Evolutionary conservation across 805 yeast species (phyloP), one percentile per base, ranked within the genome.

Genomic region (Kluyveromyces lactis): DNA sequence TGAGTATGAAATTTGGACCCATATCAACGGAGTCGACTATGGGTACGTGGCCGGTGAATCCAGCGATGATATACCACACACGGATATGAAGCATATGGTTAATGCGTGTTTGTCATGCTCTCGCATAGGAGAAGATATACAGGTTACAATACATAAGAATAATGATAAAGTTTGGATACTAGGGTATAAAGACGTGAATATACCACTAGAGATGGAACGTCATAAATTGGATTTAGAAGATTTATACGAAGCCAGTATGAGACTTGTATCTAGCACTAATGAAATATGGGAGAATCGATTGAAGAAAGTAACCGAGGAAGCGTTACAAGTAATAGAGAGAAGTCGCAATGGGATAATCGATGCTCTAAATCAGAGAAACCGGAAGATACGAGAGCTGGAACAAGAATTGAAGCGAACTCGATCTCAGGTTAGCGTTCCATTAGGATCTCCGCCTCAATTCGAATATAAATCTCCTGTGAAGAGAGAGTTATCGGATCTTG

Each of bases 321-420:
- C 37, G 4, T 19, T 34, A 5, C 18, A 13, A 18, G n/a, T 34
- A 7, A 5, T 34, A 9, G 30, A 34, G 18, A 24, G 17, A 8
- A 24, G 37, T n/a, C 23, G 30, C 21, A 34, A 34, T 21, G 21
- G 18, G 12, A 24, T 34, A 15, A 34, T 34, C 30, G 15, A 13
- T 8, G 37, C 23, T 12, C 11, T 34, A 3, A 34, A 34, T 13
- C 12, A 24, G 23, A 24, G 37, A 24, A 34, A 34, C 29, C 21
- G 18, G 10, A 24, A 30, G 21, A 34, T 34, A 15, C n/a, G 19
- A 26, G 30, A 34, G 17, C 21, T 34, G 19, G 37, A 34, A 13
- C 13, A 13, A 13, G 37, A 34, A 18, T 12, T 34, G 29, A 34
- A n/a, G 21, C 12, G n/a, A 8, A 11, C 18, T 30, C 16, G 16